Percentiles rank a stretch among this genome's conserved stretches.
These are phyloP conservation scores for Dioscorea dumetorum DNA, from an alignment of 106 monocot species.

Conservation along the genomic window DNA sequence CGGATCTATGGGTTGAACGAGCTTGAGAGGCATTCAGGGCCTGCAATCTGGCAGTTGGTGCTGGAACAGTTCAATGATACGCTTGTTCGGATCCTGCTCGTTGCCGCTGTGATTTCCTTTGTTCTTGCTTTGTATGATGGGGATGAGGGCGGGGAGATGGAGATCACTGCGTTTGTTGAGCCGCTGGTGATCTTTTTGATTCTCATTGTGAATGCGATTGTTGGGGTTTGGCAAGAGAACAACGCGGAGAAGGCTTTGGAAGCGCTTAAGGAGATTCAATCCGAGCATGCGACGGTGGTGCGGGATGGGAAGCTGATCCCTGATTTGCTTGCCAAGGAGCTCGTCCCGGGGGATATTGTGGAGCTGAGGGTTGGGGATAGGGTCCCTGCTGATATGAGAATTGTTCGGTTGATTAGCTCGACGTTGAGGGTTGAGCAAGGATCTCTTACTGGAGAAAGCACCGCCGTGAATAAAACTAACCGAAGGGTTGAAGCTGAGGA, in stretches of 20 bases:
- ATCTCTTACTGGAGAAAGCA: constrained; percentile 57
- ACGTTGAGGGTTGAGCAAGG: constrained; percentile 62
- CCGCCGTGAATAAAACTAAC: constrained; percentile 53
- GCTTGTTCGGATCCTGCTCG: constrained; percentile 88
- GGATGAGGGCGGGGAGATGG: constrained; percentile 64
- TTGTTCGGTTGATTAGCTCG: constrained; percentile 42
- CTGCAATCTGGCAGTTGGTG: constrained; percentile 71
- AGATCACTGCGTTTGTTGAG: constrained; percentile 85
- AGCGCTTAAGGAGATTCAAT: constrained; percentile 86
- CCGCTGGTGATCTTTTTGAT: constrained; percentile 82
- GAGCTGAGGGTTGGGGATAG: constrained; percentile 56
- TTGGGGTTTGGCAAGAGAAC: constrained; percentile 92
- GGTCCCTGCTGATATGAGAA: constrained; percentile 60
- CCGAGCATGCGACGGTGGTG: constrained; percentile 61
- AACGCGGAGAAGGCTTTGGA: constrained; percentile 93
- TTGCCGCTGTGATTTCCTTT: constrained; percentile 82
- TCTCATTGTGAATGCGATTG: constrained; percentile 72
- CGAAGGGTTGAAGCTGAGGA: constrained; percentile 35
- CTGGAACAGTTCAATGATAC: constrained; percentile 93
- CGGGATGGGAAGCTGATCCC: constrained; percentile 49
- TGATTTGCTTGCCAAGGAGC: constrained; percentile 43
- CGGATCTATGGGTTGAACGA: constrained; percentile 66
- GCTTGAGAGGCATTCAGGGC: constrained; percentile 79
- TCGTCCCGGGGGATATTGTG: constrained; percentile 60
- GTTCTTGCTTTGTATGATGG: constrained; percentile 76